These are phyloP conservation scores for Salvia sclarea DNA, from an alignment of 305 asterid genomes.

Conservation along the genomic window DNA sequence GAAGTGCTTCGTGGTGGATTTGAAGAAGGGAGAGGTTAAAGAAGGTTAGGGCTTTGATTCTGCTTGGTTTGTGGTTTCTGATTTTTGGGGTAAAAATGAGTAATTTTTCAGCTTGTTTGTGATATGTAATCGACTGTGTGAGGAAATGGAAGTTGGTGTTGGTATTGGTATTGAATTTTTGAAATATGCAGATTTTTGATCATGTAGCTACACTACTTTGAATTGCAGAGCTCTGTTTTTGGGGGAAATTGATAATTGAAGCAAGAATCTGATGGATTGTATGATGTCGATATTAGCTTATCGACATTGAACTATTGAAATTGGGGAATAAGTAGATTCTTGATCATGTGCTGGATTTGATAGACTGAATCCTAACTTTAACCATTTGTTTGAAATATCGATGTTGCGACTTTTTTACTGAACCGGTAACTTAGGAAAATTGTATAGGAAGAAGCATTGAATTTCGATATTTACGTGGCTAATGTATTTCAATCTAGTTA, in stretches of 20 bases:
- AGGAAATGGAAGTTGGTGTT: neutral
- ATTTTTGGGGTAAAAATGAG: neutral
- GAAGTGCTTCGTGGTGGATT: constrained; percentile 78
- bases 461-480: neutral
- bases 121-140: neutral
- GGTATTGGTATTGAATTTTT: neutral
- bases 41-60: constrained; percentile 59
- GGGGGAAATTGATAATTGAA: neutral
- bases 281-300: neutral
- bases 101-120: neutral
- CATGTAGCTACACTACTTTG: neutral
- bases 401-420: neutral
- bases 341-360: neutral
- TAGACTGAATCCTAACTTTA: neutral
- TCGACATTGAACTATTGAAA: neutral
- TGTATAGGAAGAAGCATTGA: neutral
- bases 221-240: neutral
- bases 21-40: constrained; percentile 90
- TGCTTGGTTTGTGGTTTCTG: neutral
- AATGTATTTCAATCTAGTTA: neutral
- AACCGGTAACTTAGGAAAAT: neutral
- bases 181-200: neutral
- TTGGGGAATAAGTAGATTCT: neutral
- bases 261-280: neutral
- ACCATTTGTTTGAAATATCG: neutral